These are phyloP conservation scores for Tulasnella sp. DNA, from an alignment of 768 basidiomycete genomes.

Conservation along the genomic window DNA sequence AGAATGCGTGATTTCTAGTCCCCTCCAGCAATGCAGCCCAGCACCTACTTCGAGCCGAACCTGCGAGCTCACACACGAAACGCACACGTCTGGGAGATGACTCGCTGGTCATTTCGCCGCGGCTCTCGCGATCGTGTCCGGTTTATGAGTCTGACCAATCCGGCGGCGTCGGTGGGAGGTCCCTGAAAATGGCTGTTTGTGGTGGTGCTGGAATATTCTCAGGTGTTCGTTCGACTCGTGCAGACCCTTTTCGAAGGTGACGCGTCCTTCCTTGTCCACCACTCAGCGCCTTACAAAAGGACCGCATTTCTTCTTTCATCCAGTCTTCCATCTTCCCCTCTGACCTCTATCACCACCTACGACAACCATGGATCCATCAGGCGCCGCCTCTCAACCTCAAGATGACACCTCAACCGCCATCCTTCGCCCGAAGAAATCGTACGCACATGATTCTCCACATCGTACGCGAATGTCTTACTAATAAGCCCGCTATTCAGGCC, in stretches of 20 bases:
- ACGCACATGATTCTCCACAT: conserved; percentile 43
- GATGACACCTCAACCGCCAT: conserved; percentile 95
- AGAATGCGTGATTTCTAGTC: too few relatives aligned
- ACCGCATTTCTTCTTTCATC: neutral
- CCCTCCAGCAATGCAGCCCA: too few relatives aligned
- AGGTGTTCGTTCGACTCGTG: conserved; percentile 4
- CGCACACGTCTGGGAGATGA: too few relatives aligned
- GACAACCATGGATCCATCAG: conserved; percentile 64
- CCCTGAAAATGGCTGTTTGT: neutral
- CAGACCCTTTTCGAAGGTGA: conserved; percentile 17
- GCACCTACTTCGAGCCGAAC: too few relatives aligned
- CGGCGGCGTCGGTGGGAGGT: neutral
- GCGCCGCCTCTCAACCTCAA: conserved; percentile 78
- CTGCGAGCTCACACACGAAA: too few relatives aligned
- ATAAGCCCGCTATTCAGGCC: conserved; percentile 60
- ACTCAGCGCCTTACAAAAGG: conserved; percentile 14
- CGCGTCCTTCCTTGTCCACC: conserved; percentile 23
- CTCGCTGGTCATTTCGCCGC: neutral
- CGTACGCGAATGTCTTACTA: conserved; percentile 4
- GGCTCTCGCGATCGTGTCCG: neutral
- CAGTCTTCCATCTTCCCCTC: neutral
- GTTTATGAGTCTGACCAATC: neutral
- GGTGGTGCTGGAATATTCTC: conserved; percentile 25
- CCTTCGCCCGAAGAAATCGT: conserved; percentile 97
- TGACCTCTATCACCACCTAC: conserved; percentile 13